phyloP scores from a whole-genome alignment of 78 protist species.

The Pelomyxa schiedti region DNA sequence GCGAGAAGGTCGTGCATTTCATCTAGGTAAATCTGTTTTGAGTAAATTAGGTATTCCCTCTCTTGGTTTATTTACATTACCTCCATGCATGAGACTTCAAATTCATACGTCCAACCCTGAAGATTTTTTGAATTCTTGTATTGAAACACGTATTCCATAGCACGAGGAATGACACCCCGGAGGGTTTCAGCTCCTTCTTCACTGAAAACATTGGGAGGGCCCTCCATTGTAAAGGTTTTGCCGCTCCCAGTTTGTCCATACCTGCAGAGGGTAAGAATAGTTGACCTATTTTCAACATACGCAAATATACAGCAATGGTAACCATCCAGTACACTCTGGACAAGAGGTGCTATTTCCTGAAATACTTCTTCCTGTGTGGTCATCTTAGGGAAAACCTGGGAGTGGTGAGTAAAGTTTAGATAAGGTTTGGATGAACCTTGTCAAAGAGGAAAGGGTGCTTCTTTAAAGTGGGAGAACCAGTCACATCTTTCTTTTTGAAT shows the following conservation, averaged over 20 bases:
- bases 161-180: constrained; percentile 17
- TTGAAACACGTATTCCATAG: constrained; percentile 2
- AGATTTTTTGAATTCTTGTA: not conserved
- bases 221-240: constrained; percentile 58
- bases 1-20: not conserved
- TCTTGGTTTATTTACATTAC: no score
- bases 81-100: not conserved
- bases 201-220: not conserved
- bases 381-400: not conserved
- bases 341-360: constrained; percentile 4
- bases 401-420: not conserved
- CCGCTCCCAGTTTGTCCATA: constrained; percentile 48
- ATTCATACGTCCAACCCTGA: not conserved
- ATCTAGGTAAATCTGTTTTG: constrained; percentile 7
- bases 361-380: constrained; percentile 1
- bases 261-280: not conserved
- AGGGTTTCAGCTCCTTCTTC: not conserved
- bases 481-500: no score
- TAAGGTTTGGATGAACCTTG: not conserved
- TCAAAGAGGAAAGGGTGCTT: not conserved
- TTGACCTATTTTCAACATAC: constrained; percentile 18
- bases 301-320: constrained; percentile 70
- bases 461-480: no score
- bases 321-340: constrained; percentile 57
- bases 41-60: no score